phyloP scores from a whole-genome alignment of 768 basidiomycete genomes.

The Xerocomellus intermedius region DNA sequence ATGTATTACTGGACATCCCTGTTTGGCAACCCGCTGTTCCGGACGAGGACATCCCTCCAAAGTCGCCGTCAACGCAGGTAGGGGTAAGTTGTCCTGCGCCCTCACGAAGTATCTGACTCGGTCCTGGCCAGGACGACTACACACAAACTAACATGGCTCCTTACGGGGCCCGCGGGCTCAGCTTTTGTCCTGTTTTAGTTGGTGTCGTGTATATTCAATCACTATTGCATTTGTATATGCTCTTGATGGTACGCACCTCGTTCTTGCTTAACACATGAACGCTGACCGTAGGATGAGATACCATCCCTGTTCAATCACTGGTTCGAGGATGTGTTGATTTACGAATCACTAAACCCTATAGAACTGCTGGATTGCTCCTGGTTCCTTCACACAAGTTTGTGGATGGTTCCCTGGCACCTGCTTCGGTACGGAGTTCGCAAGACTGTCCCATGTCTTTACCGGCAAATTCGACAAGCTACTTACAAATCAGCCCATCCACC shows the following conservation, averaged over 20 bases:
- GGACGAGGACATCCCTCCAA: neutral
- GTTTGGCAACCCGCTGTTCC: neutral
- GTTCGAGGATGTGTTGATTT: slow-evolving; percentile 18
- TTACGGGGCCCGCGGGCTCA: slow-evolving; percentile 12
- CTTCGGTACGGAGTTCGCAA: slow-evolving; percentile 1
- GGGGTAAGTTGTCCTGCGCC: neutral
- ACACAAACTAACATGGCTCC: neutral
- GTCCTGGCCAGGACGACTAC: neutral
- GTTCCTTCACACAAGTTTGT: slow-evolving; percentile 8
- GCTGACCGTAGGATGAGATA: slow-evolving; percentile 15
- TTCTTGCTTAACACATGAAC: neutral
- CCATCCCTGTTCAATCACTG: slow-evolving; percentile 18
- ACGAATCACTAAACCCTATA: slow-evolving; percentile 8
- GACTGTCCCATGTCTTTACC: neutral
- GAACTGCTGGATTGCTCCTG: neutral
- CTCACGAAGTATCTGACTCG: neutral
- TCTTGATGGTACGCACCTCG: slow-evolving; percentile 19
- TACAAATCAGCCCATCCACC: neutral
- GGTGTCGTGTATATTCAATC: slow-evolving; percentile 15
- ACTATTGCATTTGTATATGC: slow-evolving; percentile 20
- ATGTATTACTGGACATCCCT: neutral
- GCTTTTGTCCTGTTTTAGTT: slow-evolving; percentile 21
- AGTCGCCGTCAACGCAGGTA: too few species aligned
- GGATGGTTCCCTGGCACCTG: slow-evolving; percentile 2
- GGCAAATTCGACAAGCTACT: neutral